phyloP scores from a whole-genome alignment of 306 rosid species.

The Cyamopsis tetragonoloba region DNA sequence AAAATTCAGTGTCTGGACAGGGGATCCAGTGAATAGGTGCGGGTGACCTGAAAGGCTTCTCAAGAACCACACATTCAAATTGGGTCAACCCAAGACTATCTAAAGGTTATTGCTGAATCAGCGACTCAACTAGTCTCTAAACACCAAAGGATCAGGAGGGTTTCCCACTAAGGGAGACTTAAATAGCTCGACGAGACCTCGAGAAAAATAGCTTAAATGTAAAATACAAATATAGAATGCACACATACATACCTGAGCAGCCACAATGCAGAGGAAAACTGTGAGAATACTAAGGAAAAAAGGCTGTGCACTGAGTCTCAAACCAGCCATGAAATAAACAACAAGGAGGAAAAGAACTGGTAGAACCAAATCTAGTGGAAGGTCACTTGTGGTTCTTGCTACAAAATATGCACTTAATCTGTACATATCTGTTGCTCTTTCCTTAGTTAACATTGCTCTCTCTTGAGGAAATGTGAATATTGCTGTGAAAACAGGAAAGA shows the following conservation, averaged over 20 bases:
- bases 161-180: too few relatives aligned
- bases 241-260: constrained; percentile 88
- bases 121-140: too few relatives aligned
- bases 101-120: too few relatives aligned
- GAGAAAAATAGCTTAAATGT: too few relatives aligned
- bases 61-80: too few relatives aligned
- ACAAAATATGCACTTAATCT: constrained; percentile 90
- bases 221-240: too few relatives aligned
- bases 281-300: constrained; percentile 75
- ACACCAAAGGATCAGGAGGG: too few relatives aligned
- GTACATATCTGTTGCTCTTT: constrained; percentile 89
- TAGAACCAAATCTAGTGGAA: constrained; percentile 75
- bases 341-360: constrained; percentile 76
- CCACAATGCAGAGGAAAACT: constrained; percentile 85
- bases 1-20: too few relatives aligned
- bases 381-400: constrained; percentile 95
- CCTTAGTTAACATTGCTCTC: constrained; percentile 88
- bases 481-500: constrained; percentile 92
- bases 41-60: too few relatives aligned
- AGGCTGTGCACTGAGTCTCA: constrained; percentile 53
- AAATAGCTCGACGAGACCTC: too few relatives aligned
- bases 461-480: constrained; percentile 98
- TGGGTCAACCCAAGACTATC: too few relatives aligned
- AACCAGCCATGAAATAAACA: constrained; percentile 93
- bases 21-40: too few relatives aligned